phyloP scores from a whole-genome alignment of 352 stramenopile genomes.

The Pythium volutum region DNA sequence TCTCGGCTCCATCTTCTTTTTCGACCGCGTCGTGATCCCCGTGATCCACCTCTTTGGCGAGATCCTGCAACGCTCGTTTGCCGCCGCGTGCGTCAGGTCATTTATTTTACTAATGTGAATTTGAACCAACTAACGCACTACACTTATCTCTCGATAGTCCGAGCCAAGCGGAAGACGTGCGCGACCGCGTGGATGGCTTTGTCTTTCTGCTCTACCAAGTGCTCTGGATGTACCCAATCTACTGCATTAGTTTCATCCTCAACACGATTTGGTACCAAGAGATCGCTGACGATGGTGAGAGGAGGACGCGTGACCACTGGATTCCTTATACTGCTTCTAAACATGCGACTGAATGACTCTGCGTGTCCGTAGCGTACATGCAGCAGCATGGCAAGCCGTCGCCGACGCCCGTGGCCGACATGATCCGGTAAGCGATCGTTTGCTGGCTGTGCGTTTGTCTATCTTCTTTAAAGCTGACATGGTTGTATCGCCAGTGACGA shows the following conservation, averaged over 20 bases:
- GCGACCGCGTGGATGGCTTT: slow-evolving; percentile 76
- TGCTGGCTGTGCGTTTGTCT: background rate
- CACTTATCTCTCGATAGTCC: slow-evolving; percentile 20
- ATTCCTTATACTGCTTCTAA: slow-evolving; percentile 2
- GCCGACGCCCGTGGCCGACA: slow-evolving; percentile 70
- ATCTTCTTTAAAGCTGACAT: background rate
- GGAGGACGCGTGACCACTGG: no score
- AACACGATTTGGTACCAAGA: slow-evolving; percentile 92
- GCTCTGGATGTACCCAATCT: slow-evolving; percentile 90
- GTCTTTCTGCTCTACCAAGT: slow-evolving; percentile 88
- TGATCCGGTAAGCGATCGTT: slow-evolving; percentile 67
- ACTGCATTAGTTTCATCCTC: slow-evolving; percentile 90
- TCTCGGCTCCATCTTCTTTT: slow-evolving; percentile 89
- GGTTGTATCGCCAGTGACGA: slow-evolving; percentile 49
- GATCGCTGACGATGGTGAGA: slow-evolving; percentile 83
- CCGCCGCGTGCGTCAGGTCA: slow-evolving; percentile 38
- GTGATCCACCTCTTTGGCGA: slow-evolving; percentile 88
- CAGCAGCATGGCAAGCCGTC: slow-evolving; percentile 80
- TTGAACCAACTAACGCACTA: background rate
- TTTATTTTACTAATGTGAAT: background rate
- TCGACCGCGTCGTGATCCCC: slow-evolving; percentile 77
- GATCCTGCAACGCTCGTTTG: slow-evolving; percentile 68
- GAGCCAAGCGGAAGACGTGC: slow-evolving; percentile 64
- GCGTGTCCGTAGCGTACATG: slow-evolving; percentile 52
- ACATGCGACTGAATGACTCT: background rate